A percentile compares a stretch with the other conserved stretches of the same genome.
Evolutionary conservation across 352 stramenopile genomes (phyloP).

Genomic region (Pseudoperonospora humuli): DNA sequence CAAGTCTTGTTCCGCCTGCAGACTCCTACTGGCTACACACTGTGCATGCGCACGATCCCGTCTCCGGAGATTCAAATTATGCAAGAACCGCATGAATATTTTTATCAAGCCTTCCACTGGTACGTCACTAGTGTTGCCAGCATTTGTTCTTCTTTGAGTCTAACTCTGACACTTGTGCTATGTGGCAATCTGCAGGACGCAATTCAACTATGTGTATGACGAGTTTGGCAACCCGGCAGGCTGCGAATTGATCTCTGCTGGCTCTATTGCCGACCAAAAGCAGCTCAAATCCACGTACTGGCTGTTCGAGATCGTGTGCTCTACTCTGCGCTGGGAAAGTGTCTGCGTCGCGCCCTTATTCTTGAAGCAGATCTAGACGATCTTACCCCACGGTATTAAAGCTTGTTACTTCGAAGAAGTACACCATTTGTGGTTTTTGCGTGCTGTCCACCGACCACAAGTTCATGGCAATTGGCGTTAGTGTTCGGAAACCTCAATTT

Average conservation of each 20-base stretch:
- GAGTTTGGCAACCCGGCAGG: slow-evolving; percentile 28
- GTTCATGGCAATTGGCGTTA: slow-evolving; percentile 1
- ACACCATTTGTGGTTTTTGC: slow-evolving; percentile 15
- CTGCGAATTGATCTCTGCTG: slow-evolving; percentile 17
- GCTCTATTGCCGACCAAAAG: slow-evolving; percentile 37
- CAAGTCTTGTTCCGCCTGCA: slow-evolving; percentile 60
- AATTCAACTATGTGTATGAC: slow-evolving; percentile 54
- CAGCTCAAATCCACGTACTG: slow-evolving; percentile 25
- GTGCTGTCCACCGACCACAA: slow-evolving; percentile 1
- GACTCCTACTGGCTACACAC: slow-evolving; percentile 42
- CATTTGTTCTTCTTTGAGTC: neutral
- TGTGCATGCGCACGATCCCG: slow-evolving; percentile 61
- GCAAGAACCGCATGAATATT: slow-evolving; percentile 42
- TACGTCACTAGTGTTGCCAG: slow-evolving; percentile 22
- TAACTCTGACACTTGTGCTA: slow-evolving; percentile 1
- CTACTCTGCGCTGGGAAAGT: slow-evolving; percentile 56
- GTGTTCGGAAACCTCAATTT: too few relatives aligned
- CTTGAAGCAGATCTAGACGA: slow-evolving; percentile 26
- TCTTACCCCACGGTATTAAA: slow-evolving; percentile 10
- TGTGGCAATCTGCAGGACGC: slow-evolving; percentile 33
- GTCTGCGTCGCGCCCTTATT: slow-evolving; percentile 42
- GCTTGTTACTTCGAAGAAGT: slow-evolving; percentile 18
- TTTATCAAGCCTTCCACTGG: slow-evolving; percentile 58
- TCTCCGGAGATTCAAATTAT: slow-evolving; percentile 40
- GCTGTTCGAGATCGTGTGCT: slow-evolving; percentile 56